Conservation (phyloP, 1,284 basidiomycete genomes). For the Pseudozyma sp. region DNA sequence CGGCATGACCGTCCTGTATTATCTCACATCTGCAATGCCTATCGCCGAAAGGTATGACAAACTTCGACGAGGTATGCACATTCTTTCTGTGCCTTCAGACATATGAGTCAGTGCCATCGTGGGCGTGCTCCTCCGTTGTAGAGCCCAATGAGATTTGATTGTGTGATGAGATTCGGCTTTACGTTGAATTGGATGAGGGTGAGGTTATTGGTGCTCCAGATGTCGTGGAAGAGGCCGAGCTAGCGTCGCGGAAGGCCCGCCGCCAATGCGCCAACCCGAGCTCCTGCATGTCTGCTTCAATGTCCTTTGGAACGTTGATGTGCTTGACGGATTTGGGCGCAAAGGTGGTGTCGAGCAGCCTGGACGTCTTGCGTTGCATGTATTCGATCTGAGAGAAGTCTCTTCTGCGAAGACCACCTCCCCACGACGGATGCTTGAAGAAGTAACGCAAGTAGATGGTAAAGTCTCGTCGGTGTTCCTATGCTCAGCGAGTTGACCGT, state of each 20-base stretch:
- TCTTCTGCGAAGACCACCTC: constrained; percentile 56
- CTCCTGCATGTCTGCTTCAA: constrained; percentile 43
- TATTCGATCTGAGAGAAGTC: constrained; percentile 67
- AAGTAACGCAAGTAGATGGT: constrained; percentile 66
- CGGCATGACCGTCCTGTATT: constrained; percentile 3
- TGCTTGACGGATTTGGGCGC: constrained; percentile 57
- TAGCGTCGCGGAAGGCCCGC: constrained; percentile 23
- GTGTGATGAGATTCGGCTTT: not conserved
- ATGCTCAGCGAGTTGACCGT: not conserved
- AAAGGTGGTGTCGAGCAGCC: constrained; percentile 61
- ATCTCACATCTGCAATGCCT: too few relatives aligned
- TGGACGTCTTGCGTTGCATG: constrained; percentile 59
- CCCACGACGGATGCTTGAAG: constrained; percentile 63
- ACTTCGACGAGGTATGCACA: too few relatives aligned
- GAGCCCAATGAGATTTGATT: too few relatives aligned
- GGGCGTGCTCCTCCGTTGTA: too few relatives aligned
- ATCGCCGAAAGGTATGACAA: too few relatives aligned
- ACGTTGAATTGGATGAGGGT: constrained; percentile 2
- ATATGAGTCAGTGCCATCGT: too few relatives aligned
- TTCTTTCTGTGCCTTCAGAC: too few relatives aligned
- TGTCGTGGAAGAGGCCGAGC: constrained; percentile 4
- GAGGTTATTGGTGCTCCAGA: constrained; percentile 18
- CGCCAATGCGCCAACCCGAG: constrained; percentile 44
- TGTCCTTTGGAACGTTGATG: constrained; percentile 53
- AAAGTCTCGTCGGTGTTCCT: constrained; percentile 61